Evolutionary conservation across 2,329 filamentous ascomycete genomes (phyloP).

Genomic region (Didymella arachidicola): DNA sequence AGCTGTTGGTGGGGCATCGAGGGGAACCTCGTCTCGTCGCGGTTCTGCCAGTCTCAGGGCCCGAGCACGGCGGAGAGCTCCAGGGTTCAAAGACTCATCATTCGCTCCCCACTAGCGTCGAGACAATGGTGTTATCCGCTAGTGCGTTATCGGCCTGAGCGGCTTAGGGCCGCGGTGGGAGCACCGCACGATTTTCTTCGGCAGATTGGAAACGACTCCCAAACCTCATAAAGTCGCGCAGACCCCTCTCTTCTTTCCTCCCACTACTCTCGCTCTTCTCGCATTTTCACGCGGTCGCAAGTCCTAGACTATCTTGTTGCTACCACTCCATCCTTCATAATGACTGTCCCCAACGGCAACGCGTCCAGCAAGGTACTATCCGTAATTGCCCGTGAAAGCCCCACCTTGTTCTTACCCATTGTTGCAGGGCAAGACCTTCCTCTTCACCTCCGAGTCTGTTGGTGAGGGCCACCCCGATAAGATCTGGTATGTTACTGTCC

Average conservation of each 20-base stretch:
- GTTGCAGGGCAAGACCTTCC: slow-evolving; percentile 48
- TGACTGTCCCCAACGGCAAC: slow-evolving; percentile 38
- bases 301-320: slow-evolving; percentile 47
- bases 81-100: not conserved
- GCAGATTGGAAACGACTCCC: slow-evolving; percentile 33
- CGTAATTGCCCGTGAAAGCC: slow-evolving; percentile 13
- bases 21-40: slow-evolving; percentile 17
- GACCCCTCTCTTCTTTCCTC: slow-evolving; percentile 34
- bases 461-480: slow-evolving; percentile 81
- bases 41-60: slow-evolving; percentile 21
- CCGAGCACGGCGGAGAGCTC: slow-evolving; percentile 15
- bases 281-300: slow-evolving; percentile 46
- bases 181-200: slow-evolving; percentile 39
- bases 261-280: slow-evolving; percentile 31
- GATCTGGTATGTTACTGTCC: slow-evolving; percentile 69
- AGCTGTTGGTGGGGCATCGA: slow-evolving; percentile 15
- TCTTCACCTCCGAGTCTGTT: slow-evolving; percentile 62
- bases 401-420: slow-evolving; percentile 27
- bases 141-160: slow-evolving; percentile 14
- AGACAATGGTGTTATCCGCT: slow-evolving; percentile 17
- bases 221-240: slow-evolving; percentile 42
- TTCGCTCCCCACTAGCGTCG: slow-evolving; percentile 31
- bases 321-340: slow-evolving; percentile 23
- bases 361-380: slow-evolving; percentile 37
- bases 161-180: slow-evolving; percentile 20